Conservation (phyloP, 768 basidiomycete genomes). For the Leccinum disarticulatum region DNA sequence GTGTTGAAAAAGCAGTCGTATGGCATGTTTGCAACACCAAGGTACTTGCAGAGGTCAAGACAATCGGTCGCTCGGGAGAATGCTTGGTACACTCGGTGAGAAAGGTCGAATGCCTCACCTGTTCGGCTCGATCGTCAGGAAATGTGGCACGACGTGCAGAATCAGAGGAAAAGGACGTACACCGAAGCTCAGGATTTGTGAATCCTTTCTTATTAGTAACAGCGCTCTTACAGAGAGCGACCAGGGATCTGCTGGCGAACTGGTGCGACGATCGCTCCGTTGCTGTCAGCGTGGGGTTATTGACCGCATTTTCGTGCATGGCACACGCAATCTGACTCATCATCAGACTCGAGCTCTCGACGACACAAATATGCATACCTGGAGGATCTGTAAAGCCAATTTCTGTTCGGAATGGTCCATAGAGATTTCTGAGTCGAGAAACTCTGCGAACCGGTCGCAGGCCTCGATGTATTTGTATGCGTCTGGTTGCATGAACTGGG, state of each 20-base stretch:
- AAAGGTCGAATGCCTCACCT: constrained; percentile 11
- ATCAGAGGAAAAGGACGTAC: constrained; percentile 10
- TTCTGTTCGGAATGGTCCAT: constrained; percentile 13
- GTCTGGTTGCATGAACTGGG: constrained; percentile 17
- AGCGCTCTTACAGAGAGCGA: constrained; percentile 4
- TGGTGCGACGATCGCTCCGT: constrained; percentile 8
- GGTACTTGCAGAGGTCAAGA: constrained; percentile 7
- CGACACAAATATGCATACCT: constrained; percentile 12
- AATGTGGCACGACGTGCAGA: neutral
- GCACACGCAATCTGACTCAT: constrained; percentile 20
- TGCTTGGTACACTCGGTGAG: constrained; percentile 1
- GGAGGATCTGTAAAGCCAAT: constrained; percentile 18
- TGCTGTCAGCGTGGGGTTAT: constrained; percentile 6
- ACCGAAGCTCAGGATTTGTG: neutral
- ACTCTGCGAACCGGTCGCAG: constrained; percentile 12
- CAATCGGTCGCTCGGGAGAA: neutral
- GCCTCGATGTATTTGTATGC: constrained; percentile 4
- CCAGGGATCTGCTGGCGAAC: constrained; percentile 9
- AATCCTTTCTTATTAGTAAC: neutral
- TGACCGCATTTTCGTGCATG: constrained; percentile 27
- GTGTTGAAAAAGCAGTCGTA: neutral
- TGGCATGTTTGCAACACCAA: neutral
- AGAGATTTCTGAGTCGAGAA: constrained; percentile 4
- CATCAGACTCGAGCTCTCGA: neutral
- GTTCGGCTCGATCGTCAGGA: constrained; percentile 5